Conservation (phyloP, 176 grass and related monocot genomes). For the Phoenix dactylifera region DNA sequence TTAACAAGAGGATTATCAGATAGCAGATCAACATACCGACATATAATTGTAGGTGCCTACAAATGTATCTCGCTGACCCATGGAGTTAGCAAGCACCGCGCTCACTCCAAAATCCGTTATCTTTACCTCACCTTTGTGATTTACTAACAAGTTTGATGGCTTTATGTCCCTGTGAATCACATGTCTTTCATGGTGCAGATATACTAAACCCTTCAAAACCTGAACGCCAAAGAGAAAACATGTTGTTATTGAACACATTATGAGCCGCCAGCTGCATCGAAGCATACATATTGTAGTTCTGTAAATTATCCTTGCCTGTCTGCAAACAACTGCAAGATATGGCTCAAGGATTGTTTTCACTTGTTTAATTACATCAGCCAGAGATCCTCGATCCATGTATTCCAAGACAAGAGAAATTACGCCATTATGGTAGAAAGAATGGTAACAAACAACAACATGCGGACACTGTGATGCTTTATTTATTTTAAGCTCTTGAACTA, state of each 20-base stretch:
- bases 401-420: constrained; percentile 97
- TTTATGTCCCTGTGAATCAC: constrained; percentile 98
- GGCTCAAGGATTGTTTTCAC: constrained; percentile 95
- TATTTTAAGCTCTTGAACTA: constrained; percentile 99
- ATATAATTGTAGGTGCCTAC: constrained; percentile 97
- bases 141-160: constrained; percentile 89
- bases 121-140: constrained; percentile 91
- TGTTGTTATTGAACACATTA: too few relatives aligned
- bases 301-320: constrained; percentile 41
- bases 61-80: constrained; percentile 92
- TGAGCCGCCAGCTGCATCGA: too few relatives aligned
- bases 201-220: constrained; percentile 92
- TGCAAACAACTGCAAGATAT: constrained; percentile 88
- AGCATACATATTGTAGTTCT: too few relatives aligned
- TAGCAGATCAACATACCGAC: constrained; percentile 53
- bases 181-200: constrained; percentile 92
- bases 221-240: constrained; percentile 10
- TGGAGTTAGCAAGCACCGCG: constrained; percentile 75
- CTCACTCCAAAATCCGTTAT: constrained; percentile 95
- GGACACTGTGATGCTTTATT: constrained; percentile 75
- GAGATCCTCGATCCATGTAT: constrained; percentile 95
- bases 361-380: constrained; percentile 89
- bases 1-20: too few relatives aligned
- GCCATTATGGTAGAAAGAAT: constrained; percentile 97
- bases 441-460: constrained; percentile 74